Evolutionary conservation across 2,329 filamentous ascomycete genomes (phyloP), one percentile per base, ranked within the genome.

Genomic region (Camptophora hylomeconis): DNA sequence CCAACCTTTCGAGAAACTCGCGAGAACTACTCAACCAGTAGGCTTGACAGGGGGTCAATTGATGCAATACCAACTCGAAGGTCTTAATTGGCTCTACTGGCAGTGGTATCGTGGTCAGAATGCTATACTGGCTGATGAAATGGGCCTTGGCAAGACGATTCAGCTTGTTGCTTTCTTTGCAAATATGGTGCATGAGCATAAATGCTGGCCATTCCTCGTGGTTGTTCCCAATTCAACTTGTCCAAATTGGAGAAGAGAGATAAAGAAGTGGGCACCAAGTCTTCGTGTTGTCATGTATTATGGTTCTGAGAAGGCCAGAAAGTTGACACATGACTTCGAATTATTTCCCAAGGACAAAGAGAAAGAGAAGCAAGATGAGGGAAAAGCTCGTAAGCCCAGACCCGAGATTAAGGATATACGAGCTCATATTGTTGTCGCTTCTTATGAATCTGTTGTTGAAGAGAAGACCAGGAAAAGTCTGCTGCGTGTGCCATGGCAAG

Each of bases 111-210:
- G 70, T 28, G 67, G 75, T 42, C 75, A 80, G 47, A 95, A 89
- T 46, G 80, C 84, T 16, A 87, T 95, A 34, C 68, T 95, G 5
- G 89, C 89, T 0, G 89, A 98, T 48, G 89, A 98, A 50, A 98
- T 98, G 89, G 89, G 89, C 21, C 69, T 98, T 2, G 89, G 89
- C 17, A 98, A 98, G 60, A 98, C 89, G 0, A 82, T 98, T 17
- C 89, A 98, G 50, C 75, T 94, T 29, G 80, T 95, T 36, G 72
- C 76, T 3, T 70, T 93, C 38, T 67, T 95, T 36, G 74, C 80
- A 2, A 75, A 77, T 1, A 57, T 95, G 20, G 65, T 78, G 14
- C 66, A 78, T 36, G 67, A 75, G 28, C 66, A 72, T 46, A 63
- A 70, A 47, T 89, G 83, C 53, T 95, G 80, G 69, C 89, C 89